These are phyloP conservation scores for Gonapodya prolifera DNA, from an alignment of 192 early-diverging fungal genomes.

Conservation along the genomic window DNA sequence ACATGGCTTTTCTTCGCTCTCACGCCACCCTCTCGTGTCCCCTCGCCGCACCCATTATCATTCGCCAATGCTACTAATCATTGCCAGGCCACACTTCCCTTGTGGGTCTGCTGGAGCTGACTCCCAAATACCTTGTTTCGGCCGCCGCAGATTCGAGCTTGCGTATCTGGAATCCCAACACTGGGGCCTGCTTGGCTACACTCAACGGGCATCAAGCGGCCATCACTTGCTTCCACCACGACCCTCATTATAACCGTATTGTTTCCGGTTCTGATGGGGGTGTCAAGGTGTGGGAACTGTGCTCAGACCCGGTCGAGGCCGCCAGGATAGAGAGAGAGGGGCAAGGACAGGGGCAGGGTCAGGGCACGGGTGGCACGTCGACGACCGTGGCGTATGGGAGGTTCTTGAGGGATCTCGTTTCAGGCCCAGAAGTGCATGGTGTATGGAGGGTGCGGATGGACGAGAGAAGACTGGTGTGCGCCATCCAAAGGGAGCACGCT, in stretches of 20 bases:
- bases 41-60: too few relatives aligned
- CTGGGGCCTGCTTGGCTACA: constrained; percentile 46
- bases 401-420: constrained; percentile 70
- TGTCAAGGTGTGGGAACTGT: constrained; percentile 94
- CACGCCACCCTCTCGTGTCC: too few relatives aligned
- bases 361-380: neutral
- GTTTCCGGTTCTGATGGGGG: constrained; percentile 90
- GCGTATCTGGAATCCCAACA: constrained; percentile 74
- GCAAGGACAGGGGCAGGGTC: neutral
- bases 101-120: constrained; percentile 82
- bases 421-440: constrained; percentile 46
- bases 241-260: constrained; percentile 66
- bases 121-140: constrained; percentile 74
- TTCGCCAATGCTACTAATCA: neutral
- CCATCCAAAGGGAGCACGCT: constrained; percentile 41
- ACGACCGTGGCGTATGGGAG: constrained; percentile 31
- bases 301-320: constrained; percentile 13
- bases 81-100: constrained; percentile 75
- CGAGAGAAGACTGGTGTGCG: constrained; percentile 60
- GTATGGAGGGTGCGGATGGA: constrained; percentile 97
- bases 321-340: neutral
- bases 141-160: constrained; percentile 91
- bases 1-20: neutral
- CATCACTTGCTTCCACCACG: constrained; percentile 98
- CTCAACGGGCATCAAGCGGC: constrained; percentile 71